These are phyloP conservation scores for Maudiozyma humilis DNA, from an alignment of 1,139 yeast species.

Conservation along the genomic window DNA sequence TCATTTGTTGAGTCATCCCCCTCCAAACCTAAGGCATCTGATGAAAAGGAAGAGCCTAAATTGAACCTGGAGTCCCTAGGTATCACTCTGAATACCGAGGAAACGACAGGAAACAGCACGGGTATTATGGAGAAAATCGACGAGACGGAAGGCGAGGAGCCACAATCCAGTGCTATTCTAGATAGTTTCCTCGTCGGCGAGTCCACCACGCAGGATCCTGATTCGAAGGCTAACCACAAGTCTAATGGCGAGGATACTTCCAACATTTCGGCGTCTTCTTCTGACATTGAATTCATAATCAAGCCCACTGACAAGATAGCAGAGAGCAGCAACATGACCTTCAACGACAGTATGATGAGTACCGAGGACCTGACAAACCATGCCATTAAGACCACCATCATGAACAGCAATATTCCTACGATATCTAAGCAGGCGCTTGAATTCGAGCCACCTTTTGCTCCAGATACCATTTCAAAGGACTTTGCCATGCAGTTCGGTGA, in stretches of 20 bases:
- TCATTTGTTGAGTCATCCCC: background rate
- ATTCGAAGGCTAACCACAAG: background rate
- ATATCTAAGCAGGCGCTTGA: slow-evolving; percentile 5
- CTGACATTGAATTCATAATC: slow-evolving; percentile 25
- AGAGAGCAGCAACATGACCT: slow-evolving; percentile 5
- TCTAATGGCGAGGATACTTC: background rate
- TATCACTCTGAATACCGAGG: slow-evolving; percentile 15
- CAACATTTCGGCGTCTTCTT: slow-evolving; percentile 8
- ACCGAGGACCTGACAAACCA: slow-evolving; percentile 2
- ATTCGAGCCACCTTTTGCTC: slow-evolving; percentile 7
- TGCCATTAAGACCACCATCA: slow-evolving; percentile 1
- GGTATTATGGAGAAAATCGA: slow-evolving; percentile 16
- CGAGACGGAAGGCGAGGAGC: slow-evolving; percentile 24
- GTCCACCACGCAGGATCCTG: background rate
- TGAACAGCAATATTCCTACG: background rate
- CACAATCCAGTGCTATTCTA: background rate
- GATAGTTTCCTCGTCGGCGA: slow-evolving; percentile 4
- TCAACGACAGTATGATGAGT: slow-evolving; percentile 6
- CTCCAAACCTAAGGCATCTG: slow-evolving; percentile 3
- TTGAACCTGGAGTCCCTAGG: slow-evolving; percentile 23
- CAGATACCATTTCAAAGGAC: slow-evolving; percentile 7
- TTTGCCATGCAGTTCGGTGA: slow-evolving; percentile 4
- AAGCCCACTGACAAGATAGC: slow-evolving; percentile 14
- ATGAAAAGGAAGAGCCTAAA: slow-evolving; percentile 9
- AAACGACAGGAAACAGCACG: slow-evolving; percentile 2